Evolutionary conservation across 331 rosid genomes (phyloP).

Genomic region (Acacia pycnantha): DNA sequence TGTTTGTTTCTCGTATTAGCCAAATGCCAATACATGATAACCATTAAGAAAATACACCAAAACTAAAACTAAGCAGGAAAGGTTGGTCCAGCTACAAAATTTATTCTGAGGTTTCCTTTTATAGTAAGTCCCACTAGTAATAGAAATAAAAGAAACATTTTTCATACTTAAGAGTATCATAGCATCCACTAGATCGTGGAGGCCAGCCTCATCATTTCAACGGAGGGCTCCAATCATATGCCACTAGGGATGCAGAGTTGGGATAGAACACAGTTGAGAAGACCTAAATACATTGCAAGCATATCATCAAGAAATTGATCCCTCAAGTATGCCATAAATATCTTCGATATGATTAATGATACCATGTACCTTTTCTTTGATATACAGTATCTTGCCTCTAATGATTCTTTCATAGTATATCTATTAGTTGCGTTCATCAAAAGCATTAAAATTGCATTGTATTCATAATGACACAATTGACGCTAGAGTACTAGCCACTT

Average conservation of each 20-base stretch:
- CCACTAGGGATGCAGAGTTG: constrained; percentile 68
- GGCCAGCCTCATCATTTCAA: constrained; percentile 44
- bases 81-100: constrained; percentile 1
- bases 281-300: constrained; percentile 26
- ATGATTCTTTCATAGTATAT: constrained; percentile 29
- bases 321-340: constrained; percentile 30
- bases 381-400: constrained; percentile 22
- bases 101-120: constrained; percentile 24
- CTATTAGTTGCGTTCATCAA: constrained; percentile 8
- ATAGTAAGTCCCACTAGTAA: constrained; percentile 19
- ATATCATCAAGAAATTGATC: constrained; percentile 22
- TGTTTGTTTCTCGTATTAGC: neutral
- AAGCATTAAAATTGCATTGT: constrained; percentile 24
- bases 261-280: constrained; percentile 17
- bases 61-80: constrained; percentile 17
- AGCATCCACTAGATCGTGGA: constrained; percentile 63
- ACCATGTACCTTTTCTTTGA: constrained; percentile 16
- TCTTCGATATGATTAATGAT: constrained; percentile 7
- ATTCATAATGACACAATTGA: constrained; percentile 11
- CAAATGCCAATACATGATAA: neutral
- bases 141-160: constrained; percentile 25
- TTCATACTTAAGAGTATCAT: constrained; percentile 35
- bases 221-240: constrained; percentile 60
- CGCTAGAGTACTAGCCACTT: neutral
- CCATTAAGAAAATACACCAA: neutral